Evolutionary conservation across 2,329 filamentous ascomycete species (phyloP), one percentile per base, ranked within the genome.

Genomic region (Lachnellula hyalina): DNA sequence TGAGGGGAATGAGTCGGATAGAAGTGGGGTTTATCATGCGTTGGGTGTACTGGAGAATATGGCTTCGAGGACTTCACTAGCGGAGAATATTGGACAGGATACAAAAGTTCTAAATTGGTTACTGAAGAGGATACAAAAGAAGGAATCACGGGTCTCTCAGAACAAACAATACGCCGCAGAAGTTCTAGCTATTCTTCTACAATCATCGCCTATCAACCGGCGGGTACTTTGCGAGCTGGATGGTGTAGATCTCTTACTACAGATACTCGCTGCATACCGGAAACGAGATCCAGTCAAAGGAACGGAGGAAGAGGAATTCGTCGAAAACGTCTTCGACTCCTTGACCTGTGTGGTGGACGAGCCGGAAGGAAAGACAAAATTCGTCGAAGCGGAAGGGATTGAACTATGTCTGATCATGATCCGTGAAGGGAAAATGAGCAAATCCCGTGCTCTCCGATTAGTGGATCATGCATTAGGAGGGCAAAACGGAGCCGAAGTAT

Each of bases 151-250:
- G 0, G 82, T 95, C 0, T 79, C 83, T 5, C 94, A 99, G 69
- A 99, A 99, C 69, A 96, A 94, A 69, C 93, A 96, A 70, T 99
- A 97, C 69, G 83, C 91, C 0, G 90, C 93, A 15, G 94, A 99
- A 72, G 83, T 97, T 7, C 77, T 99, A 2, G 91, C 93, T 12
- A 94, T 99, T 52, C 75, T 99, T 8, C 79, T 93, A 17, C 92
- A 96, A 70, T 84, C 84, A 1, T 90, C 89, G 3, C 61, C 80
- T 0, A 72, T 79, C 38, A 91, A 90, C 64, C 77, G 89, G 45
- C 74, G 73, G 21, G 79, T 78, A 47, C 75, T 96, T 5, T 81
- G 82, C 38, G 71, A 75, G 28, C 73, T 86, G 0, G 85, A 96
- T 58, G 87, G 88, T 0, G 78, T 94, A 7, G 93, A 99, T 65